These are phyloP conservation scores for Didymella arachidicola DNA, from an alignment of 2,329 filamentous ascomycete species.

Conservation along the genomic window DNA sequence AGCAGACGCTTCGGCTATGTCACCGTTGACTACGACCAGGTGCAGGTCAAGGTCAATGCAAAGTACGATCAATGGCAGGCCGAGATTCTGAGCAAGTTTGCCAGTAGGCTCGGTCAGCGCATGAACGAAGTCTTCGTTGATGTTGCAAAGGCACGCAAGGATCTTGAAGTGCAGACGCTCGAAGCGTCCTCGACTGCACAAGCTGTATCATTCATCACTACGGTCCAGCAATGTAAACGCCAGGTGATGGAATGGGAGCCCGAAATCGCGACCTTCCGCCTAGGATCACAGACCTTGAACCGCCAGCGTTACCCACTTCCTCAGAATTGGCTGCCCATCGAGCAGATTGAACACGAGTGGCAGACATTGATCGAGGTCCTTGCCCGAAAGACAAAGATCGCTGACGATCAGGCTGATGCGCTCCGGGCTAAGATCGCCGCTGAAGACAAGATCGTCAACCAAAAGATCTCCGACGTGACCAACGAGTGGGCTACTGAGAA, in stretches of 20 bases:
- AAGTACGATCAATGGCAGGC: conserved; percentile 99
- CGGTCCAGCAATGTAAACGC: conserved; percentile 93
- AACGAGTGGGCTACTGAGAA: conserved; percentile 95
- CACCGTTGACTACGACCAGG: conserved; percentile 96
- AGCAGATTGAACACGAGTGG: conserved; percentile 97
- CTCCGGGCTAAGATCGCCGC: conserved; percentile 92
- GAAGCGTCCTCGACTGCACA: conserved; percentile 96
- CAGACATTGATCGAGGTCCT: conserved; percentile 90
- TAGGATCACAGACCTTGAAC: conserved; percentile 90
- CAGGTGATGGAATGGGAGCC: conserved; percentile 94
- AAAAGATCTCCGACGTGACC: conserved; percentile 86
- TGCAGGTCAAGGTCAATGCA: conserved; percentile 97
- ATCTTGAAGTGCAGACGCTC: conserved; percentile 89
- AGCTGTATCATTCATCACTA: conserved; percentile 97
- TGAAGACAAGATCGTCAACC: conserved; percentile 88
- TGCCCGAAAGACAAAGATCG: conserved; percentile 89
- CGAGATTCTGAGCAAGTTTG: conserved; percentile 94
- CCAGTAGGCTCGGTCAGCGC: conserved; percentile 82
- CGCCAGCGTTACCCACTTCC: conserved; percentile 95
- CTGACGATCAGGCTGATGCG: conserved; percentile 94
- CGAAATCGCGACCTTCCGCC: conserved; percentile 93
- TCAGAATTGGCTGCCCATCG: conserved; percentile 91
- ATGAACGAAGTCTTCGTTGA: conserved; percentile 94
- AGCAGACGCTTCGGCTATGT: conserved; percentile 92
- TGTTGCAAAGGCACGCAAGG: conserved; percentile 86